Evolutionary conservation across 805 yeast species (phyloP), one percentile per base, ranked within the genome.

Genomic region (Grigorovia jiainica): DNA sequence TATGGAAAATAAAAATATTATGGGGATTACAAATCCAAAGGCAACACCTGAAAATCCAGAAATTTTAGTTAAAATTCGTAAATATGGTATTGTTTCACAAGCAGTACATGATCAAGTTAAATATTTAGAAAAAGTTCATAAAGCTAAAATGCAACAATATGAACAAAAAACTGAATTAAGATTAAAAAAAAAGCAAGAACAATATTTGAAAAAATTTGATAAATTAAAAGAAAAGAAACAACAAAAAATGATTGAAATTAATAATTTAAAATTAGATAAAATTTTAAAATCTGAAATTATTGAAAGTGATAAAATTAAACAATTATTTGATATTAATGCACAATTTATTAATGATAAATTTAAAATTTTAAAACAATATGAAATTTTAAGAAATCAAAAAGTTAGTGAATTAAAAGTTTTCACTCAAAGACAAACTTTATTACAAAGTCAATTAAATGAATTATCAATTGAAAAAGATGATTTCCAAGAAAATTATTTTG

Each of bases 1-100:
- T 15, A n/a, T n/a, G n/a, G 32, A 27, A 10, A 21, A 34, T 13
- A 10, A 20, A 13, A 27, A n/a, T 13, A 29, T 29, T 17, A 15
- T 18, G 16, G 38, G 17, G 23, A 20, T 27, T 5, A 36, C 38
- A 2, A 32, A 34, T 17, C 31, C 40, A 16, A 16, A 39, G 15
- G 63, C 64, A 2, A 49, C 60, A 13, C 60, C 61, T 4, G 54
- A 58, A 15, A 54, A 57, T 18, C 59, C 57, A 5, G 65, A 60
- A 44, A 29, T 41, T 17, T 44, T 60, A 4, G 57, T 58, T 7
- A 55, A 50, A 24, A 51, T 57, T 1, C 47, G 46, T 9, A 47
- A 51, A 7, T 48, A 51, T 32, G 58, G 60, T 7, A 45, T 52
- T 39, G 36, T 60, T 9, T 55, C 63, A 4, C 57, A 55, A 41